Evolutionary conservation across 179 eudicot species (phyloP).

Genomic region (Nepenthes alata): DNA sequence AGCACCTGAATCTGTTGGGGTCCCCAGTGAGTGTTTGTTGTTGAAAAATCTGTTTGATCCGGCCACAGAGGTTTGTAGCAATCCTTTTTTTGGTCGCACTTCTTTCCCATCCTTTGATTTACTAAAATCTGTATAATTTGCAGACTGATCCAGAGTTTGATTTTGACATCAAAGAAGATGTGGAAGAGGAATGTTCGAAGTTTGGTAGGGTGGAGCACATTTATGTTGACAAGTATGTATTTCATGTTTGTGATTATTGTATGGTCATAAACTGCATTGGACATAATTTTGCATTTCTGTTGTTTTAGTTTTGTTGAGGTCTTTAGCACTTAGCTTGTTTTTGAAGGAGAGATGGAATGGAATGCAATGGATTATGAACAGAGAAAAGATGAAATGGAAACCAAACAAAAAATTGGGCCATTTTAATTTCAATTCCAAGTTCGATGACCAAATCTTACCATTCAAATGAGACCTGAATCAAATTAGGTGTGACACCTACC

Average conservation of each 20-base stretch:
- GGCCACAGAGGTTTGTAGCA: slow-evolving; percentile 24
- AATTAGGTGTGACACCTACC: no score
- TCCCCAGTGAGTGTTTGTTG: slow-evolving; percentile 35
- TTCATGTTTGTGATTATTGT: not conserved
- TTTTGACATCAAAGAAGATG: slow-evolving; percentile 41
- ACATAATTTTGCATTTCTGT: no score
- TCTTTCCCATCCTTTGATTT: not conserved
- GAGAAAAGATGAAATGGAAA: no score
- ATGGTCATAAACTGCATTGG: no score
- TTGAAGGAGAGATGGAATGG: no score
- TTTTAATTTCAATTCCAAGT: no score
- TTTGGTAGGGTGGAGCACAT: slow-evolving; percentile 33
- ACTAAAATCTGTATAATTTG: slow-evolving; percentile 1
- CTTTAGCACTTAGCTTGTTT: no score
- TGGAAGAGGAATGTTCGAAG: slow-evolving; percentile 34
- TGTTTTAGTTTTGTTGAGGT: no score
- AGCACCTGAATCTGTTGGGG: slow-evolving; percentile 26
- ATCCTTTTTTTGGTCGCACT: not conserved
- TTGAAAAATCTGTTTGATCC: slow-evolving; percentile 42
- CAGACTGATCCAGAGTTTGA: slow-evolving; percentile 45
- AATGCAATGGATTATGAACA: no score
- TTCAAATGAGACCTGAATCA: no score
- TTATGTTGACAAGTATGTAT: slow-evolving; percentile 36
- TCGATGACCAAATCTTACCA: no score
- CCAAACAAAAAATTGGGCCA: no score